These are phyloP conservation scores for Leptodontidium sp. DNA, from an alignment of 2,329 filamentous ascomycete genomes.

Conservation along the genomic window DNA sequence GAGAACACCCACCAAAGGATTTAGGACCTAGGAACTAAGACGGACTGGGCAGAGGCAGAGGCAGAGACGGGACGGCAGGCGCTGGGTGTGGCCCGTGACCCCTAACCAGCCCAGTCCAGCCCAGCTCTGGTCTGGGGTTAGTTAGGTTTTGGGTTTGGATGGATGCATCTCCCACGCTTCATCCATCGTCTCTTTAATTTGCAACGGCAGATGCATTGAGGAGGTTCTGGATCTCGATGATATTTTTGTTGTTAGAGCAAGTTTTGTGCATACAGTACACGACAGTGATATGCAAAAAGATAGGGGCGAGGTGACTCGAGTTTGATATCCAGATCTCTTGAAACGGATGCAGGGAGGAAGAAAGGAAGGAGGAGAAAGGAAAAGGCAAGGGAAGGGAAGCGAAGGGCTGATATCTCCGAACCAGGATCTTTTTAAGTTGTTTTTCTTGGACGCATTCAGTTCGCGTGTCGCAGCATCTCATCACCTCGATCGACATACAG, in stretches of 20 bases:
- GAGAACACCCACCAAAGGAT: too few species aligned
- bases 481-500: conserved; percentile 13
- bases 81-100: conserved; percentile 19
- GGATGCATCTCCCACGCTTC: conserved; percentile 3
- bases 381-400: too few species aligned
- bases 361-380: conserved; percentile 9
- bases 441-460: neutral
- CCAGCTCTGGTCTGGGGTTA: conserved; percentile 9
- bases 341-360: conserved; percentile 22
- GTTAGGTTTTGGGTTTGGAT: neutral
- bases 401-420: conserved; percentile 26
- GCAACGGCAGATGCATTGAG: too few species aligned
- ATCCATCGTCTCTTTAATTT: neutral
- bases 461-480: conserved; percentile 6
- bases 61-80: conserved; percentile 15
- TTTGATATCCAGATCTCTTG: conserved; percentile 20
- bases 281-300: neutral
- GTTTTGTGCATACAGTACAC: too few species aligned
- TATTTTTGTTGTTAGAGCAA: too few species aligned
- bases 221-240: too few species aligned
- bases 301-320: neutral
- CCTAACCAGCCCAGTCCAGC: neutral
- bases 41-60: too few species aligned
- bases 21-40: too few species aligned
- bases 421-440: conserved; percentile 12